A percentile compares a stretch with the other conserved stretches of the same genome.
These are phyloP conservation scores for Aureoboletus auriporus DNA, from an alignment of 768 basidiomycete species.

Conservation along the genomic window DNA sequence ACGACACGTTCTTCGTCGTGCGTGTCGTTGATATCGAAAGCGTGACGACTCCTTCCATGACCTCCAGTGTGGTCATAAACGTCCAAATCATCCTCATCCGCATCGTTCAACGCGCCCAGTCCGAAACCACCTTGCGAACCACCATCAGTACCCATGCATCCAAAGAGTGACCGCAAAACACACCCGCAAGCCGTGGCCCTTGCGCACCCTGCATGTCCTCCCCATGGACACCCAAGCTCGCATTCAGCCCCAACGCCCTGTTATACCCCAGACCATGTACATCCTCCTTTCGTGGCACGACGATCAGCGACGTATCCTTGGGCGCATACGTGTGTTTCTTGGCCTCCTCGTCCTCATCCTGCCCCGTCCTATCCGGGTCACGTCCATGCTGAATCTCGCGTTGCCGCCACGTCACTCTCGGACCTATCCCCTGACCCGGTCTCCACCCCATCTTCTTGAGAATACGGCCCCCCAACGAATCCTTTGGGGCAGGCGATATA, in stretches of 20 bases:
- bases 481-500: conserved; percentile 68
- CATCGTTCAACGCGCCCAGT: conserved; percentile 86
- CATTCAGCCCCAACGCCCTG: conserved; percentile 59
- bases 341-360: conserved; percentile 73
- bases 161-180: conserved; percentile 4
- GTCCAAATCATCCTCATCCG: conserved; percentile 89
- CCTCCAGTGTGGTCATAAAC: conserved; percentile 57
- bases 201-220: conserved; percentile 18
- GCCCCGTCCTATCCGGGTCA: conserved; percentile 31
- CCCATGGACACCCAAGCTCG: conserved; percentile 44
- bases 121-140: conserved; percentile 71
- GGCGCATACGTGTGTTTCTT: conserved; percentile 85
- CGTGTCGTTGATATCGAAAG: conserved; percentile 61
- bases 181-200: conserved; percentile 61
- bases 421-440: conserved; percentile 89
- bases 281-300: conserved; percentile 68
- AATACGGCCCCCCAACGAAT: conserved; percentile 80
- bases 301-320: conserved; percentile 65
- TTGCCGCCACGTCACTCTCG: conserved; percentile 74
- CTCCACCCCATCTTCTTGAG: conserved; percentile 97
- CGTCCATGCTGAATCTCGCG: conserved; percentile 68
- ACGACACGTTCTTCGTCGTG: conserved; percentile 59
- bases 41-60: conserved; percentile 45
- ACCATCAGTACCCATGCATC: not conserved
- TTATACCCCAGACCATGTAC: conserved; percentile 78